These are phyloP conservation scores for Stevia rebaudiana DNA, from an alignment of 140 eudicot genomes.

Conservation along the genomic window DNA sequence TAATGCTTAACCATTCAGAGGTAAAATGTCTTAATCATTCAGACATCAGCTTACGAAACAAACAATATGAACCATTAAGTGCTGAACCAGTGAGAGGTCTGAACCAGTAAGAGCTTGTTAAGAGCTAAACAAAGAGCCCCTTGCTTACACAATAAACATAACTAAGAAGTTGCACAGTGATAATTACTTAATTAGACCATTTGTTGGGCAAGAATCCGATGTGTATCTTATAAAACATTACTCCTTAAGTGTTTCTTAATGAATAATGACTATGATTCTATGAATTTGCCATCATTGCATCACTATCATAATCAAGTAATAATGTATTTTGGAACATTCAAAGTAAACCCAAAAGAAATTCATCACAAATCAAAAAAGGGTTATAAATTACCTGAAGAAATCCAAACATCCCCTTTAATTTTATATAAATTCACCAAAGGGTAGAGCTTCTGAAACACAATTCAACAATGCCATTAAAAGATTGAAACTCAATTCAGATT, in stretches of 20 bases:
- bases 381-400: constrained; percentile 24
- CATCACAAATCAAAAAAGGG: not conserved
- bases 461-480: not conserved
- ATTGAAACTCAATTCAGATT: not conserved
- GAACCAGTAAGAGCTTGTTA: no score
- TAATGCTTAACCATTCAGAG: no score
- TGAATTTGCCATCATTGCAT: not conserved
- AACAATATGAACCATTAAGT: no score
- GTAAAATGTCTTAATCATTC: no score
- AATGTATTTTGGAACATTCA: not conserved
- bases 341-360: not conserved
- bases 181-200: not conserved
- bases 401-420: not conserved
- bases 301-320: not conserved
- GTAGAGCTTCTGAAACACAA: constrained; percentile 21
- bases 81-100: no score
- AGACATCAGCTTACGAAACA: no score
- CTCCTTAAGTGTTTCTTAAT: no score
- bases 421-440: constrained; percentile 14
- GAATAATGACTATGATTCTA: no score
- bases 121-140: no score
- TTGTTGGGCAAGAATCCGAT: not conserved
- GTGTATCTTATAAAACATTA: no score
- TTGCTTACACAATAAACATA: not conserved
- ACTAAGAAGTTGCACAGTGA: not conserved